Percentiles rank a stretch among this genome's conserved stretches.
Conservation (phyloP, 257 asterid species). For the Scutellaria galericulata region DNA sequence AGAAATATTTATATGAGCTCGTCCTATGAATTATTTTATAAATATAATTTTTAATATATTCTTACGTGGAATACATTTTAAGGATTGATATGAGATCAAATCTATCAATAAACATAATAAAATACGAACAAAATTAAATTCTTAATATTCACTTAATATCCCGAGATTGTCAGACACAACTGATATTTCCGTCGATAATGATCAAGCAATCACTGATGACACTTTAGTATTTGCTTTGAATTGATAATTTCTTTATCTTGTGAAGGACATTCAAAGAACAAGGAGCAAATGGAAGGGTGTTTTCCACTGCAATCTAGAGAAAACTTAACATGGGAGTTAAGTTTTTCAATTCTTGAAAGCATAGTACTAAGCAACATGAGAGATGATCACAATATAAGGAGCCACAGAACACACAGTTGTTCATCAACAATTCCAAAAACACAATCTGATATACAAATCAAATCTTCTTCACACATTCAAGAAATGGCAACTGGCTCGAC, state of each 20-base stretch:
- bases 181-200: too few relatives aligned
- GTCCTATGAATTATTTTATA: too few relatives aligned
- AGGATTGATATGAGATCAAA: too few relatives aligned
- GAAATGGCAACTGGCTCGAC: constrained; percentile 27
- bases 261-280: not conserved
- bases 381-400: constrained; percentile 31
- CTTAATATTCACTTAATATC: too few relatives aligned
- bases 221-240: too few relatives aligned
- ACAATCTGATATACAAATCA: constrained; percentile 1
- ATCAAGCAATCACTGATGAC: too few relatives aligned
- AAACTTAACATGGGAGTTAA: constrained; percentile 56
- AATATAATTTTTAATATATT: too few relatives aligned
- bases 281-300: constrained; percentile 36
- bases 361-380: constrained; percentile 37
- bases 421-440: constrained; percentile 37
- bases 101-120: too few relatives aligned
- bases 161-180: too few relatives aligned
- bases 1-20: too few relatives aligned
- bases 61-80: too few relatives aligned
- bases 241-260: not conserved
- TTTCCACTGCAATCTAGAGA: constrained; percentile 56
- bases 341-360: constrained; percentile 53
- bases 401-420: constrained; percentile 11
- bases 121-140: too few relatives aligned
- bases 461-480: not conserved